Evolutionary conservation across 1,139 yeast genomes (phyloP), one percentile per base, ranked within the genome.

Genomic region (Yamadazyma sp.): DNA sequence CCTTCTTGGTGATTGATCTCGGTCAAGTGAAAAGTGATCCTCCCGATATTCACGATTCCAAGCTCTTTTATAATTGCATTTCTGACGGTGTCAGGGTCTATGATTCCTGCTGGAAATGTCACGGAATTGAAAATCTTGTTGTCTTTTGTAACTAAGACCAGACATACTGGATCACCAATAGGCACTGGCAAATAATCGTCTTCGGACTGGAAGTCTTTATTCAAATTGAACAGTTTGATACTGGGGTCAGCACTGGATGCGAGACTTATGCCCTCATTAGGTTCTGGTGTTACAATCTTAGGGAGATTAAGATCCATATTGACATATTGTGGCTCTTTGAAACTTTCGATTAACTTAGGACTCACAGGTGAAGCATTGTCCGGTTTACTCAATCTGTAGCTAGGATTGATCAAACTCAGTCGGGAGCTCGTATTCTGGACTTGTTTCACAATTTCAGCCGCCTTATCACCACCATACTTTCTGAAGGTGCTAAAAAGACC

Each of bases 1-100:
- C 96, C 96, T 32, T 78, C 77, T 3, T 67, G 68, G 34, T 81
- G 71, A 12, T 80, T 78, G 54, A 82, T 80, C 33, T 88, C 95
- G 0, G 95, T 86, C 45, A 88, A 60, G 51, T 83, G 89, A 33
- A 82, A 67, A 0, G 80, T 61, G 23, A 78, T 60, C 3, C 35
- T 31, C 0, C 76, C 76, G 5, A 62, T 58, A 10, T 68, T 64
- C 6, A 65, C 58, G 14, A 80, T 51, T 6, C 64, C 72, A 16
- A 81, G 54, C 3, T 63, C 62, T 1, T 61, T 56, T 1, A 70
- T 59, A 11, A 82, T 61, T 42, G 69, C 72, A 26, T 79, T 33
- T 21, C 46, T 54, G 12, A 54, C 34, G 4, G 3, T 13, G 11
- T 24, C 57, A 2, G 61, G 35, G 2, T 35, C 33, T 1, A 46